phyloP scores from a whole-genome alignment of 2,329 filamentous ascomycete genomes.

The Diaporthe sp. region DNA sequence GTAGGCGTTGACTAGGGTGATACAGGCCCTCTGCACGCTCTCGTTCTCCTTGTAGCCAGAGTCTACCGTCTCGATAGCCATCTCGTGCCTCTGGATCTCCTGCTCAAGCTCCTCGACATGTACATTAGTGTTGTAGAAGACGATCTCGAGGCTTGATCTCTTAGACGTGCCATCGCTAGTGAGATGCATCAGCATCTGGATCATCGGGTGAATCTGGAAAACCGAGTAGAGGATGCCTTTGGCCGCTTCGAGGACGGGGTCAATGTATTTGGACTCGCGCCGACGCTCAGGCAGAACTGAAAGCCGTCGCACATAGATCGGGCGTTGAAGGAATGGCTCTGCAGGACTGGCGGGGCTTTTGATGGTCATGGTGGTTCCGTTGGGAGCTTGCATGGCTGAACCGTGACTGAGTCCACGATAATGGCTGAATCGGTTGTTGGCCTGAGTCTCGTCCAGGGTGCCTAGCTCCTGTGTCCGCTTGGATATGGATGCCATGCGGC shows the following conservation, averaged over 20 bases:
- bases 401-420: slow-evolving; percentile 75
- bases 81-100: slow-evolving; percentile 71
- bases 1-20: slow-evolving; percentile 73
- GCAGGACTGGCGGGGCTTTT: slow-evolving; percentile 70
- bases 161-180: slow-evolving; percentile 70
- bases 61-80: slow-evolving; percentile 59
- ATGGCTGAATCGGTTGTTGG: slow-evolving; percentile 74
- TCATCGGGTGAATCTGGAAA: slow-evolving; percentile 75
- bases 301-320: slow-evolving; percentile 71
- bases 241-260: slow-evolving; percentile 72
- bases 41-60: slow-evolving; percentile 66
- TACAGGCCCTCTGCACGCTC: slow-evolving; percentile 70
- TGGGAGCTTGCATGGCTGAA: slow-evolving; percentile 70
- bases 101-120: slow-evolving; percentile 74
- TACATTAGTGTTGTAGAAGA: slow-evolving; percentile 75
- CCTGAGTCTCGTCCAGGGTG: slow-evolving; percentile 70
- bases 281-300: slow-evolving; percentile 72
- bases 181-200: slow-evolving; percentile 72
- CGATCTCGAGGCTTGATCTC: slow-evolving; percentile 72
- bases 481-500: slow-evolving; percentile 73
- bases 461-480: slow-evolving; percentile 70
- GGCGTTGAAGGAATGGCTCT: slow-evolving; percentile 66
- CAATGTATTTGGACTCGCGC: slow-evolving; percentile 69
- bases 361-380: slow-evolving; percentile 48
- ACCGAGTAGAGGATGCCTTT: slow-evolving; percentile 75